These are phyloP conservation scores for Pseudohalonectria lignicola DNA, from an alignment of 2,329 filamentous ascomycete species.

Conservation along the genomic window DNA sequence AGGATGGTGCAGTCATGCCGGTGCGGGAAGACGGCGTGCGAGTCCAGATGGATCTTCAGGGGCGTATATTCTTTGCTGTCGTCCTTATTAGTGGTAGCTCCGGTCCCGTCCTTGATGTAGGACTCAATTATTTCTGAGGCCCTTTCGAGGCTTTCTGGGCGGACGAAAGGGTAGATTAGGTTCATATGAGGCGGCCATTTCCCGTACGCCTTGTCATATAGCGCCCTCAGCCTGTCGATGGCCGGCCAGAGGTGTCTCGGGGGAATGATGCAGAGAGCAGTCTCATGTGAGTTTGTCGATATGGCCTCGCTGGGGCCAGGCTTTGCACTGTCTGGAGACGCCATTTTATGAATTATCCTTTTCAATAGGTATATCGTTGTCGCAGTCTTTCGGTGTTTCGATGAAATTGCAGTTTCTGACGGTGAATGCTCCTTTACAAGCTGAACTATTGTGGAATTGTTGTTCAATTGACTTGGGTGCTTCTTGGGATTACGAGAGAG, in stretches of 20 bases:
- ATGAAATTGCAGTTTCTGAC: no score
- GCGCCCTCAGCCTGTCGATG: constrained; percentile 42
- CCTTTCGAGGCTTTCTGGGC: constrained; percentile 28
- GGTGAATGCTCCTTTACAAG: no score
- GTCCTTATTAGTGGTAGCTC: no score
- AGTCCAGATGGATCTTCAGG: constrained; percentile 22
- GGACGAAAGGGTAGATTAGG: constrained; percentile 54
- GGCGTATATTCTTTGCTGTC: background rate
- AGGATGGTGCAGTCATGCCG: constrained; percentile 39
- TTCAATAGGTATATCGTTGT: no score
- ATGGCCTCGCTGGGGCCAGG: constrained; percentile 2
- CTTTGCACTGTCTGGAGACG: constrained; percentile 3
- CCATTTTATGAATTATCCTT: no score
- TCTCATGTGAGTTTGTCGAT: constrained; percentile 34
- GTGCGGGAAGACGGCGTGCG: constrained; percentile 35
- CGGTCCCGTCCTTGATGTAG: background rate
- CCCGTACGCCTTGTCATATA: constrained; percentile 49
- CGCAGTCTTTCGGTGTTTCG: no score
- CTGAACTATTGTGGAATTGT: no score
- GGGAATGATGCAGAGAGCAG: constrained; percentile 50
- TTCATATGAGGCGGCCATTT: constrained; percentile 60
- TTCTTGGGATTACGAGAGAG: no score
- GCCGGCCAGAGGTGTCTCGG: constrained; percentile 33
- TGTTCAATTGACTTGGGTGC: no score
- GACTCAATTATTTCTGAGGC: constrained; percentile 26